A percentile compares a stretch with the other conserved stretches of the same genome.
Evolutionary conservation across 75 land plant genomes (phyloP).

Genomic region (Cunninghamia lanceolata): DNA sequence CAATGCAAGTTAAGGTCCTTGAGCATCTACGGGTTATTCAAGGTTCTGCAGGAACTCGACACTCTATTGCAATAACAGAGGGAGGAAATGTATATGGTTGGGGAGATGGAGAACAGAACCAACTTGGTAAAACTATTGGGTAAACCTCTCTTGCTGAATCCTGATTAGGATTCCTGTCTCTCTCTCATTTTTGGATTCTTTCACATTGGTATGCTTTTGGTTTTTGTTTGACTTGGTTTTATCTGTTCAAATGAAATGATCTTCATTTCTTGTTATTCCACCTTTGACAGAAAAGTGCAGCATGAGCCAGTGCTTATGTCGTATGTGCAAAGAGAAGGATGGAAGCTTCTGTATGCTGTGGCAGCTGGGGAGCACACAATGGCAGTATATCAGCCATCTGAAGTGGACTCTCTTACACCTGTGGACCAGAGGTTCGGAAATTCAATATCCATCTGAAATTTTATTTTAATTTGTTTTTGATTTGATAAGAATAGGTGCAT

Average conservation of each 20-base stretch:
- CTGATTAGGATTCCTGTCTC: neutral
- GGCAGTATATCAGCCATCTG: conserved; percentile 16
- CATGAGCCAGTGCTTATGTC: conserved; percentile 18
- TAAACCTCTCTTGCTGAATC: conserved; percentile 9
- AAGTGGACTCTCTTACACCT: neutral
- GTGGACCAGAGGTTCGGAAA: neutral
- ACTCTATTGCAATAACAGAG: conserved; percentile 32
- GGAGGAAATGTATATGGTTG: conserved; percentile 35
- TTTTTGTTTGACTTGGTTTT: neutral
- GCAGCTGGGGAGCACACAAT: conserved; percentile 52
- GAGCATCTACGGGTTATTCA: conserved; percentile 22
- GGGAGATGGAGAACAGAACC: conserved; percentile 50
- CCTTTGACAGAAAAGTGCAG: conserved; percentile 22
- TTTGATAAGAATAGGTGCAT: neutral
- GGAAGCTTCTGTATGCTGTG: conserved; percentile 31
- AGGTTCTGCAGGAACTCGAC: conserved; percentile 48
- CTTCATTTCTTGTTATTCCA: neutral
- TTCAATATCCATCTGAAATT: neutral
- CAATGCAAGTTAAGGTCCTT: conserved; percentile 25
- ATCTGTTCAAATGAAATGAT: neutral
- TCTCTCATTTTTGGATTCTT: neutral
- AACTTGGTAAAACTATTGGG: conserved; percentile 35
- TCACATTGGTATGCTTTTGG: neutral
- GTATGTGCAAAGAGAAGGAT: conserved; percentile 8
- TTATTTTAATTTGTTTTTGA: neutral